Evolutionary conservation across 768 basidiomycete genomes (phyloP).

Genomic region (Mycena galericulata): DNA sequence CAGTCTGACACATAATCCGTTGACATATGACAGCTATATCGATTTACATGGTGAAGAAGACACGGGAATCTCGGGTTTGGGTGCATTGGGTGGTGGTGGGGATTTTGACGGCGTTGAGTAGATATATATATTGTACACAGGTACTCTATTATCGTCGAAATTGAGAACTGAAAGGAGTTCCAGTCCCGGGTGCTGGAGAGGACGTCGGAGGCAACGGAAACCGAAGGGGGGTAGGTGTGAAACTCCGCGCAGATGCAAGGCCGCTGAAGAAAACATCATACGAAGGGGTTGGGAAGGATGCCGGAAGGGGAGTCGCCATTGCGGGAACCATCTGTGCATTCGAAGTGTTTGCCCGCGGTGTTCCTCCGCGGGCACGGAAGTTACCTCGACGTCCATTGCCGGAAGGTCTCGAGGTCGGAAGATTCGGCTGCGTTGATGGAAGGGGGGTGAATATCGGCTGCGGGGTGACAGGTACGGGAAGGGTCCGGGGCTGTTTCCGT

Average conservation of each 20-base stretch:
- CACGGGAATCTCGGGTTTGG: background rate
- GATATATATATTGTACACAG: too few relatives aligned
- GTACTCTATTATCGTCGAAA: background rate
- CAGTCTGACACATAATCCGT: constrained; percentile 15
- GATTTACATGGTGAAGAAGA: constrained; percentile 32
- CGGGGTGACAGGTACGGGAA: background rate
- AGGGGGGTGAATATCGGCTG: background rate
- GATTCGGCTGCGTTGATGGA: background rate
- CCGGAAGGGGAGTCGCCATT: background rate
- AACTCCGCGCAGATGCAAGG: background rate
- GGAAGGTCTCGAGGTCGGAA: background rate
- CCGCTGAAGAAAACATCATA: constrained; percentile 12
- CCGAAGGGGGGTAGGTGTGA: background rate
- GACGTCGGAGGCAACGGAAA: background rate
- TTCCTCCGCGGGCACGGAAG: background rate
- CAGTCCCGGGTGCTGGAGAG: background rate
- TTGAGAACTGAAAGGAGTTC: background rate
- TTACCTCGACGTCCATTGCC: background rate
- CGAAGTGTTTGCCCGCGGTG: background rate
- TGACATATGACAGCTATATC: constrained; percentile 22
- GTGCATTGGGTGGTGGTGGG: too few relatives aligned
- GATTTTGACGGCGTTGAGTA: too few relatives aligned
- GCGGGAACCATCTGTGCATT: background rate
- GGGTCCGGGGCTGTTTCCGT: background rate
- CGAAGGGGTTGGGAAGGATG: background rate